Conservation (phyloP, 1,284 basidiomycete species). For the Pseudozyma hubeiensis region DNA sequence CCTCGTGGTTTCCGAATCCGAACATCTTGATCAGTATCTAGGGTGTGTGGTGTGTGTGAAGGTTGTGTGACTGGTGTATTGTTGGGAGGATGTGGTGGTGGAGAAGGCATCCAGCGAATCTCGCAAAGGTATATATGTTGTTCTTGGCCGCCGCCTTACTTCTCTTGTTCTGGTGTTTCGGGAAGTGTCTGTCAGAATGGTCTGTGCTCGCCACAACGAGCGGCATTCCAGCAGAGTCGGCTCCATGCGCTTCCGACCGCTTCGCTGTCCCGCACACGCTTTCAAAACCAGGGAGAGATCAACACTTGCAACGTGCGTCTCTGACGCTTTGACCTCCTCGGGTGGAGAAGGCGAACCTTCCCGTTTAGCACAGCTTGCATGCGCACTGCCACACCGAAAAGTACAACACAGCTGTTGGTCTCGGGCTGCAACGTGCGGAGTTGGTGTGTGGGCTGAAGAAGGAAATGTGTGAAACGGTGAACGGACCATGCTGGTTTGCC, state of each 20-base stretch:
- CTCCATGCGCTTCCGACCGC: no score
- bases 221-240: no score
- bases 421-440: no score
- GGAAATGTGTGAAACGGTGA: neutral
- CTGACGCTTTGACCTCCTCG: no score
- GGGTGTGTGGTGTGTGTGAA: neutral
- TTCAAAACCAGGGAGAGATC: neutral
- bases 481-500: constrained; percentile 1
- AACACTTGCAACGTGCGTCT: neutral
- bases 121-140: no score
- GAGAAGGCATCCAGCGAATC: neutral
- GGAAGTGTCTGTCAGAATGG: no score
- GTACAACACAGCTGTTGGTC: neutral
- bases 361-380: neutral
- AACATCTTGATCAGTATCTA: constrained; percentile 22
- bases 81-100: neutral
- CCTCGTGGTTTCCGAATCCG: constrained; percentile 52
- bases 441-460: neutral
- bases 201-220: no score
- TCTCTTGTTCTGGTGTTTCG: no score
- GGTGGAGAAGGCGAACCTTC: no score
- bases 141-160: no score
- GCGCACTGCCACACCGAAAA: neutral
- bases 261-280: no score
- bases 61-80: neutral